phyloP scores from a whole-genome alignment of 2,329 filamentous ascomycete genomes.

The Aphanocladium album region DNA sequence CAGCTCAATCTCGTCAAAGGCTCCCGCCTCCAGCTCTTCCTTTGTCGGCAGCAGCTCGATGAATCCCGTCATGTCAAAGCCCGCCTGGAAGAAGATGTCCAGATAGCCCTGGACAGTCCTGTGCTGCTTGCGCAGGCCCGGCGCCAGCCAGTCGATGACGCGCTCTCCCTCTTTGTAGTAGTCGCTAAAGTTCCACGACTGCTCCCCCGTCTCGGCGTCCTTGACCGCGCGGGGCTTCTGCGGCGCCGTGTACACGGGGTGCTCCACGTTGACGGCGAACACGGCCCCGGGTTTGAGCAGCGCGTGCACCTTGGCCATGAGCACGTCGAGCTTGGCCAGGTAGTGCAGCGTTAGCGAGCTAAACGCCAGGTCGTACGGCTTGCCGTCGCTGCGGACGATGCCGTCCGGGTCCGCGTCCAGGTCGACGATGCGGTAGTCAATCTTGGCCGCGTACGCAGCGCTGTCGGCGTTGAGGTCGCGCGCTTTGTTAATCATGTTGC shows the following conservation, averaged over 20 bases:
- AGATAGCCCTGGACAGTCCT: conserved; percentile 39
- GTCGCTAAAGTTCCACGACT: conserved; percentile 36
- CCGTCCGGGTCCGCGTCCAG: conserved; percentile 27
- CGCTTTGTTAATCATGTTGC: conserved; percentile 38
- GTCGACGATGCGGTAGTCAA: conserved; percentile 30
- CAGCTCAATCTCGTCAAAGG: conserved; percentile 26
- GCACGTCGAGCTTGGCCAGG: conserved; percentile 26
- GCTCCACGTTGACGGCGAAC: conserved; percentile 43
- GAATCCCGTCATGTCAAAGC: conserved; percentile 34
- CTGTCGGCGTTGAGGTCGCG: conserved; percentile 19
- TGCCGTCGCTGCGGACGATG: not conserved
- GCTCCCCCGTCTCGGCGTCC: conserved; percentile 25
- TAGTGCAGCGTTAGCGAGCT: conserved; percentile 39
- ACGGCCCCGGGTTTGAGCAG: conserved; percentile 29
- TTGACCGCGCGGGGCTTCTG: conserved; percentile 25
- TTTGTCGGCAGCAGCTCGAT: conserved; percentile 32
- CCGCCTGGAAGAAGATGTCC: conserved; percentile 28
- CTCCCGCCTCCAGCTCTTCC: conserved; percentile 25
- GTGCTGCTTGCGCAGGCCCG: conserved; percentile 41
- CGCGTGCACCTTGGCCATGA: conserved; percentile 28
- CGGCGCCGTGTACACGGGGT: conserved; percentile 42
- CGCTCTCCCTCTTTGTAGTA: conserved; percentile 39
- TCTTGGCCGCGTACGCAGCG: conserved; percentile 17
- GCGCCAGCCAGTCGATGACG: conserved; percentile 36
- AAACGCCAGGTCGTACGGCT: conserved; percentile 32